Conservation (phyloP, 306 rosid genomes). For the Ammopiptanthus mongolicus region DNA sequence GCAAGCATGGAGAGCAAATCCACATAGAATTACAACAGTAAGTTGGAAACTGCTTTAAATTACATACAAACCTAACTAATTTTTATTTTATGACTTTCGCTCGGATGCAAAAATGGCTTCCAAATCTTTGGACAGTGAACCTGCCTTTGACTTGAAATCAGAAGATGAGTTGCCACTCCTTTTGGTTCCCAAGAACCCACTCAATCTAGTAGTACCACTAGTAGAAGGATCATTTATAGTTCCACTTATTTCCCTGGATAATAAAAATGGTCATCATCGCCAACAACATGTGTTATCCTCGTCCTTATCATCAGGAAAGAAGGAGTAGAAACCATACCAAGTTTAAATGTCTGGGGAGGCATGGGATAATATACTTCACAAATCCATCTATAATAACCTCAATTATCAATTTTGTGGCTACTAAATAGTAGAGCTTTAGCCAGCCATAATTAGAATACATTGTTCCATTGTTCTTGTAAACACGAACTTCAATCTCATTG, state of each 20-base stretch:
- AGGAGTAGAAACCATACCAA: no score
- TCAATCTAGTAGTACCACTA: slow-evolving; percentile 54
- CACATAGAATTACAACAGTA: background rate
- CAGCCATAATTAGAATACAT: no score
- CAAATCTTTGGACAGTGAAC: slow-evolving; percentile 55
- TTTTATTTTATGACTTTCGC: slow-evolving; percentile 21
- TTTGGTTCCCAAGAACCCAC: slow-evolving; percentile 56
- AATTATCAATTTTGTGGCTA: no score
- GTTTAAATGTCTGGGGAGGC: no score
- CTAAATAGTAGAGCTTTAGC: no score
- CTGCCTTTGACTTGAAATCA: slow-evolving; percentile 57
- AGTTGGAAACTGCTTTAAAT: background rate
- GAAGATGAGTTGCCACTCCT: slow-evolving; percentile 64
- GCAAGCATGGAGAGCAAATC: background rate
- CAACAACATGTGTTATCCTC: no score
- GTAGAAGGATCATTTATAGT: slow-evolving; percentile 63
- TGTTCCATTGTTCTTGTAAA: no score
- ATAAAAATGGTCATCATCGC: no score
- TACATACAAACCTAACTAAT: background rate
- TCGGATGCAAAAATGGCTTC: slow-evolving; percentile 93
- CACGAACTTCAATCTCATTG: no score
- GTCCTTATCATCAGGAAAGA: no score
- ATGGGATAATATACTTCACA: no score
- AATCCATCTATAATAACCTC: no score
- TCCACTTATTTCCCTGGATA: slow-evolving; percentile 38